Base-by-base conservation (phyloP, 176 grass and related monocot species). In the Oryza meridionalis region DNA sequence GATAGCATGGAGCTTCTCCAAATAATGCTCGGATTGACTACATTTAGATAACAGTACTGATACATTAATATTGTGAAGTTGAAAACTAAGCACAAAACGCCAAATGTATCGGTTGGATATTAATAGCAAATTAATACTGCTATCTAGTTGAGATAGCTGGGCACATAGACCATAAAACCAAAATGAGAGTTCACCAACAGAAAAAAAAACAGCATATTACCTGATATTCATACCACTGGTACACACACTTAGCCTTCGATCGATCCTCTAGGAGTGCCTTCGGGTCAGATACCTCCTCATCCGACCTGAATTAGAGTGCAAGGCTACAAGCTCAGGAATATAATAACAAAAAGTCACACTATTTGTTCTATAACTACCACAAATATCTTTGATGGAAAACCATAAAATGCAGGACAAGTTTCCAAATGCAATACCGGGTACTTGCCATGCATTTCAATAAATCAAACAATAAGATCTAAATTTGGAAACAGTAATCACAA, bases 171-270 rank as follows among this genome's bases (percentile, higher is more conserved):
- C 79, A 78, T 43, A 50, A 32, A 67, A 46, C 45, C 27, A 0
- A 81, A 67, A 22, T 77, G 67, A 64, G 31, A 35, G 51, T 38
- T 62, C 47, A 51, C 33, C 16, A 68, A 59, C 35, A 75, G 17
- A 85, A 77, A 43, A 43, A 43, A 53, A 22, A 87, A 63, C 29
- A 65, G 11, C 81, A 81, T 47, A 84, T 82, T 89, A 93, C 94
- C 94, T 84, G 77, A 84, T 97, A 97, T 4, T 72, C 84, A 61
- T 90, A 91, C 85, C 88, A 91, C 62, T 86, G 91, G 22, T 65
- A 81, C 72, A 97, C 94, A 78, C 94, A 97, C 84, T 97, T 97
- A 37, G 78, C 84, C 85, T 94, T 93, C 49, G 89, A 84, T 1
- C 67, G 82, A 27, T 90, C 91, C 81, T 97, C 94, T 26, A 97